A percentile compares a stretch with the other conserved stretches of the same genome.
phyloP scores from a whole-genome alignment of 306 rosid species.

The Cicer cuneatum region DNA sequence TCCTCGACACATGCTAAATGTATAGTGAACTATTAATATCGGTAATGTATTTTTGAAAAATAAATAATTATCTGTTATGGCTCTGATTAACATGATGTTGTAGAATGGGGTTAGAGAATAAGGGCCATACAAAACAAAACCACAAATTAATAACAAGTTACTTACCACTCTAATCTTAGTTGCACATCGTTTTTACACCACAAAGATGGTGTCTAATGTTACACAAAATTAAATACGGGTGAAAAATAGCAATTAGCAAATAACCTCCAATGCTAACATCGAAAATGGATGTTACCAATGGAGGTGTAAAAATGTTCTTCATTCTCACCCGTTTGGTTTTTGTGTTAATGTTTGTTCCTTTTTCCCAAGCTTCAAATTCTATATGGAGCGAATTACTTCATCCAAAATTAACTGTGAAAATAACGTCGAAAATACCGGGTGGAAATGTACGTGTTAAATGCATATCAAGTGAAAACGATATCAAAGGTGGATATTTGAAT shows the following conservation, averaged over 20 bases:
- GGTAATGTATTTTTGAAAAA: too few species aligned
- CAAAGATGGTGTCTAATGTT: not conserved
- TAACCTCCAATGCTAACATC: not conserved
- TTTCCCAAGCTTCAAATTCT: not conserved
- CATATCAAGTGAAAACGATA: slow-evolving; percentile 47
- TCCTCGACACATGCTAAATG: too few species aligned
- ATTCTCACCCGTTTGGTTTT: not conserved
- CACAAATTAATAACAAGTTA: too few species aligned
- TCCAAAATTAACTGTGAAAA: slow-evolving; percentile 35
- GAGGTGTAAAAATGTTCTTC: not conserved
- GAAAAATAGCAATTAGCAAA: slow-evolving; percentile 15
- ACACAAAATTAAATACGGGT: slow-evolving; percentile 18
- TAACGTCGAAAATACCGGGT: slow-evolving; percentile 42
- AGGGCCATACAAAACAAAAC: too few species aligned
- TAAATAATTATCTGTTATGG: too few species aligned
- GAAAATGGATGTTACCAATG: slow-evolving; percentile 31
- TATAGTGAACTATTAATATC: too few species aligned
- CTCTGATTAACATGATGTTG: too few species aligned
- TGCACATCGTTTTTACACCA: not conserved
- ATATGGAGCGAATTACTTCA: slow-evolving; percentile 42
- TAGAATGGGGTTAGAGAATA: too few species aligned
- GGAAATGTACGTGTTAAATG: slow-evolving; percentile 42
- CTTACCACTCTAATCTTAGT: not conserved
- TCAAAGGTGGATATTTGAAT: slow-evolving; percentile 27
- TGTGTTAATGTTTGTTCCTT: not conserved